These are phyloP conservation scores for Asterella californica DNA, from an alignment of 225 moss, liverwort and hornwort species.

Conservation along the genomic window DNA sequence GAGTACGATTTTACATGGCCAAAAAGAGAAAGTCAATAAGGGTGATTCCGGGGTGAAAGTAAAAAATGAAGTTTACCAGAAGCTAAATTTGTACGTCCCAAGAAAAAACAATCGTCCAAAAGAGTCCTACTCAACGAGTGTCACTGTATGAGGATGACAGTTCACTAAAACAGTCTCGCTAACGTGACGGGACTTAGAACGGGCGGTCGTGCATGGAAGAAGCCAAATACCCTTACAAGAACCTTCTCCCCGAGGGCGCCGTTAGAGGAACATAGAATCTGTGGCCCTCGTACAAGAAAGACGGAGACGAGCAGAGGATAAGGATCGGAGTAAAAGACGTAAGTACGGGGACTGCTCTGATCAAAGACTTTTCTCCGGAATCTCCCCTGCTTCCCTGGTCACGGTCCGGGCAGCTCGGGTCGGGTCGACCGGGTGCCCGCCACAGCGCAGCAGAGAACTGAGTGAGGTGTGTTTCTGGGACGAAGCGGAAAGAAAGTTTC, in stretches of 20 bases:
- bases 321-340: not conserved
- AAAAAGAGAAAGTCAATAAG: not conserved
- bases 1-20: not conserved
- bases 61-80: not conserved
- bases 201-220: constrained; percentile 10
- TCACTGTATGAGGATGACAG: constrained; percentile 12
- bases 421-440: not conserved
- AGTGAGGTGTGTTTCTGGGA: not conserved
- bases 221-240: not conserved
- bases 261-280: constrained; percentile 12
- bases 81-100: not conserved
- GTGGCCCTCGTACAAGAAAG: constrained; percentile 6
- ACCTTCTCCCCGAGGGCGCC: not conserved
- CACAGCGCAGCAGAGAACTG: constrained; percentile 3
- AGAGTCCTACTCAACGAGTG: not conserved
- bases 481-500: constrained; percentile 3
- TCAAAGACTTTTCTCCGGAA: not conserved
- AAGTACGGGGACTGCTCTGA: not conserved
- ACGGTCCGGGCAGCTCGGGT: not conserved
- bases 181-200: constrained; percentile 1
- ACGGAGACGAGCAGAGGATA: not conserved
- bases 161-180: constrained; percentile 7
- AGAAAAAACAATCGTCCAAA: not conserved
- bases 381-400: not conserved
- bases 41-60: not conserved